phyloP scores from a whole-genome alignment of 345 rosid genomes.

The Citrus mangshanensis region DNA sequence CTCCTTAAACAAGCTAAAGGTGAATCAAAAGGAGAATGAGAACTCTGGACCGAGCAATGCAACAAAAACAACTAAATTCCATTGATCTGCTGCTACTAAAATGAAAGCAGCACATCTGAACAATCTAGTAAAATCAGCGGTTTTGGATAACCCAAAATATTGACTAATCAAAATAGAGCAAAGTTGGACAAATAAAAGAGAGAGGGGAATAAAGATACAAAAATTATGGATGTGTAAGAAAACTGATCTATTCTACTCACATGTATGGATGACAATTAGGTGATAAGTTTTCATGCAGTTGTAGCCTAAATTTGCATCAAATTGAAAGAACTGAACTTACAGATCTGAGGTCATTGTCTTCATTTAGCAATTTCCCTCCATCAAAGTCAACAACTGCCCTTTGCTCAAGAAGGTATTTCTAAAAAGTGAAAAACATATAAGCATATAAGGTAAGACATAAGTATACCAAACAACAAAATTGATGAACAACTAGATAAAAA shows the following conservation, averaged over 20 bases:
- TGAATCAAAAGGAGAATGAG: neutral
- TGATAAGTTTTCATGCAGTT: neutral
- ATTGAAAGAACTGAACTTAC: conserved; percentile 46
- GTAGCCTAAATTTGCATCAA: conserved; percentile 7
- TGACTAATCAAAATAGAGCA: neutral
- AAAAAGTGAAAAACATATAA: conserved; percentile 17
- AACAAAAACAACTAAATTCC: neutral
- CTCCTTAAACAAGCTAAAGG: neutral
- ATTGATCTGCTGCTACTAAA: neutral
- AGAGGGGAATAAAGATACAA: neutral
- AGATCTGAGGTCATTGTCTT: conserved; percentile 91
- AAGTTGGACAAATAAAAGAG: neutral
- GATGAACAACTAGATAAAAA: neutral
- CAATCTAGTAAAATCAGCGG: neutral
- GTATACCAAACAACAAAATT: neutral
- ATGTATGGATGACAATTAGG: neutral
- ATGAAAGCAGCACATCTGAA: neutral
- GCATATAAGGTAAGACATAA: neutral
- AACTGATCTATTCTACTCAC: neutral
- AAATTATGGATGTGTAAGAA: neutral
- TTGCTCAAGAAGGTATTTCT: conserved; percentile 95
- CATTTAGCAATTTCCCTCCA: conserved; percentile 86
- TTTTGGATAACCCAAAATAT: neutral
- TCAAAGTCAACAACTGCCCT: conserved; percentile 77
- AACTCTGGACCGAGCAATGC: neutral